phyloP scores from a whole-genome alignment of 108 stramenopile genomes.

The Nitzschia palea region DNA sequence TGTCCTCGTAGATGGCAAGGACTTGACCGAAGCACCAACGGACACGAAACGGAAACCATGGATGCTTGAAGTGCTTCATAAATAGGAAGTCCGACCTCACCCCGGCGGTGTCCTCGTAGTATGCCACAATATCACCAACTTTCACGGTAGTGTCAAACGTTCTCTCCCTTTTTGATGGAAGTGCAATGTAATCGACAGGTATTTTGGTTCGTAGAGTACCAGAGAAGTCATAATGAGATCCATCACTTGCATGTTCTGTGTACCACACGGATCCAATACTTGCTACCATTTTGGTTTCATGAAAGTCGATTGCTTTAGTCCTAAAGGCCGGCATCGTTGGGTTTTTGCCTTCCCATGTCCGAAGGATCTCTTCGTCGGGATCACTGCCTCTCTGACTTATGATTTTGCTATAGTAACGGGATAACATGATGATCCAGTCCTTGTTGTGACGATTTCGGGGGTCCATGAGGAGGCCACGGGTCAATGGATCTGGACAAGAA shows the following conservation, averaged over 20 bases:
- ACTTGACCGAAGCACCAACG: constrained; percentile 41
- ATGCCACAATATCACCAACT: constrained; percentile 46
- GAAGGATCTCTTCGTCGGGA: constrained; percentile 12
- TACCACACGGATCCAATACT: not conserved
- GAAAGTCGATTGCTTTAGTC: not conserved
- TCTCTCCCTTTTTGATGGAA: constrained; percentile 14
- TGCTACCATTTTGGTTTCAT: not conserved
- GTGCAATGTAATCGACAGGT: constrained; percentile 8
- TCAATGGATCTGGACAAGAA: constrained; percentile 27
- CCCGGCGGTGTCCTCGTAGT: constrained; percentile 13
- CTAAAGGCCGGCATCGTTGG: not conserved
- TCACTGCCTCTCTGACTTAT: constrained; percentile 3
- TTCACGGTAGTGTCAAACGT: not conserved
- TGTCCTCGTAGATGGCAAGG: constrained; percentile 20
- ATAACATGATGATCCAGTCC: constrained; percentile 20
- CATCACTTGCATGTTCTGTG: not conserved
- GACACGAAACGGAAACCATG: constrained; percentile 40
- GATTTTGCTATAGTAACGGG: constrained; percentile 6
- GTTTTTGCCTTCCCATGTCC: not conserved
- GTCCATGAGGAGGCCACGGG: constrained; percentile 25
- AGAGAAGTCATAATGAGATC: not conserved
- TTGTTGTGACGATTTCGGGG: constrained; percentile 27
- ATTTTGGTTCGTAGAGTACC: not conserved
- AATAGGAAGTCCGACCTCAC: not conserved
- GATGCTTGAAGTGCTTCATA: constrained; percentile 6